Percentiles rank a stretch among this genome's conserved stretches.
phyloP scores from a whole-genome alignment of 2,329 filamentous ascomycete species.

The Chaetothyriales sp. region DNA sequence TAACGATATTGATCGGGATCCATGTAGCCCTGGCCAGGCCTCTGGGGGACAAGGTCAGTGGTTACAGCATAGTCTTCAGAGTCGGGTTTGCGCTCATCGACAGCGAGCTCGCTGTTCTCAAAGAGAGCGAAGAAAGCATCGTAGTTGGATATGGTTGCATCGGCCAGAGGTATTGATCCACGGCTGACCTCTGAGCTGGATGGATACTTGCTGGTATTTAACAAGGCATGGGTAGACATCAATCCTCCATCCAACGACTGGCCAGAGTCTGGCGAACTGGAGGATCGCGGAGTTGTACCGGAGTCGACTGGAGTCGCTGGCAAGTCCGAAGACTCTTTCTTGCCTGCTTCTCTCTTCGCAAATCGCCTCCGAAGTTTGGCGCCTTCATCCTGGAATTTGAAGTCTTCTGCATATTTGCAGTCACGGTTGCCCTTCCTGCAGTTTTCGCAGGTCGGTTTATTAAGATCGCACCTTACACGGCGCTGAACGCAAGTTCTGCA shows the following conservation, averaged over 20 bases:
- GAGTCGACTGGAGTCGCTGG: neutral
- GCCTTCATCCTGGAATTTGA: constrained; percentile 28
- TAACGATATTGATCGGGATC: constrained; percentile 3
- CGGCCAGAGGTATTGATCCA: neutral
- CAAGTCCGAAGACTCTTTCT: neutral
- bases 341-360: neutral
- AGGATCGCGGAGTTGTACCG: neutral
- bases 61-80: neutral
- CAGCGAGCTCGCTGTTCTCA: constrained; percentile 4
- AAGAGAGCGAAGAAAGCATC: constrained; percentile 6
- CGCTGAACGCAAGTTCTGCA: constrained; percentile 29
- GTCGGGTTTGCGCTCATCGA: constrained; percentile 2
- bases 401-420: constrained; percentile 19
- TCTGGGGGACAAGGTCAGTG: neutral
- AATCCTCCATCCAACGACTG: neutral
- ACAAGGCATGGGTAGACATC: neutral
- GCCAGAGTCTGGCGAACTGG: neutral
- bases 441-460: constrained; percentile 18
- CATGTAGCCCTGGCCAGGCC: neutral
- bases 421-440: constrained; percentile 21
- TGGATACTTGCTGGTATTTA: too few species aligned
- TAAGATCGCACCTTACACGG: constrained; percentile 25
- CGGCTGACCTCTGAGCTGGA: neutral
- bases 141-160: constrained; percentile 3
- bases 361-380: constrained; percentile 23